Conservation (phyloP, 2,329 filamentous ascomycete genomes). For the Cladosporium sphaerospermum region DNA sequence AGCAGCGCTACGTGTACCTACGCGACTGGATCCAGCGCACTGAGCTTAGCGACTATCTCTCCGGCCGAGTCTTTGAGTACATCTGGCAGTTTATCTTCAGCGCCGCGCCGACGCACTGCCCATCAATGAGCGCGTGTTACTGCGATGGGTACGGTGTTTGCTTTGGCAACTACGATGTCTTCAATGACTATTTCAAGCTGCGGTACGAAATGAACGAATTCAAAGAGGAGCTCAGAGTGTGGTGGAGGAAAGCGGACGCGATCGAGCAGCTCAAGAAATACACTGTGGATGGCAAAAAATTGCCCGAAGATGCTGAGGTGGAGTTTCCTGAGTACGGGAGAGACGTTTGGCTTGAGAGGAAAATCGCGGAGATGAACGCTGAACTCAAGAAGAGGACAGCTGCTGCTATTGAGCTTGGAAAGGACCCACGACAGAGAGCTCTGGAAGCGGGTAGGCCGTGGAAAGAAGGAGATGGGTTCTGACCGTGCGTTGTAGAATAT, state of each 20-base stretch:
- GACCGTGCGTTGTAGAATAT: neutral
- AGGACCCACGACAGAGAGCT: slow-evolving; percentile 47
- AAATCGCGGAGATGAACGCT: slow-evolving; percentile 40
- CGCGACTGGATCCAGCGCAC: slow-evolving; percentile 58
- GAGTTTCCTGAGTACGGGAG: slow-evolving; percentile 37
- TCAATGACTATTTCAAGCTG: slow-evolving; percentile 44
- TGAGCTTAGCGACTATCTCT: slow-evolving; percentile 48
- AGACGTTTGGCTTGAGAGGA: slow-evolving; percentile 37
- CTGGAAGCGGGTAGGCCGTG: slow-evolving; percentile 48
- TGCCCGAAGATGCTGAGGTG: slow-evolving; percentile 31
- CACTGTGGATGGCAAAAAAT: slow-evolving; percentile 37
- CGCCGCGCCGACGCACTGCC: slow-evolving; percentile 43
- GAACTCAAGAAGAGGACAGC: slow-evolving; percentile 38
- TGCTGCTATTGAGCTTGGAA: slow-evolving; percentile 46
- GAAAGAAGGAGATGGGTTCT: slow-evolving; percentile 49
- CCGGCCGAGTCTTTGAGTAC: slow-evolving; percentile 58
- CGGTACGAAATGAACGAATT: slow-evolving; percentile 37
- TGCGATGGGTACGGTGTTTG: slow-evolving; percentile 60
- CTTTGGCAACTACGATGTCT: slow-evolving; percentile 48
- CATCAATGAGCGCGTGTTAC: slow-evolving; percentile 52
- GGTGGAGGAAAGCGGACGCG: slow-evolving; percentile 35
- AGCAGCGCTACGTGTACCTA: slow-evolving; percentile 50
- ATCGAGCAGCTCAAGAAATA: slow-evolving; percentile 32
- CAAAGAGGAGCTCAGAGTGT: slow-evolving; percentile 37
- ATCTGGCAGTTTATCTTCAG: slow-evolving; percentile 60